Evolutionary conservation across 164 flowering plant genomes (phyloP).

Genomic region (Tetracentron sinense): DNA sequence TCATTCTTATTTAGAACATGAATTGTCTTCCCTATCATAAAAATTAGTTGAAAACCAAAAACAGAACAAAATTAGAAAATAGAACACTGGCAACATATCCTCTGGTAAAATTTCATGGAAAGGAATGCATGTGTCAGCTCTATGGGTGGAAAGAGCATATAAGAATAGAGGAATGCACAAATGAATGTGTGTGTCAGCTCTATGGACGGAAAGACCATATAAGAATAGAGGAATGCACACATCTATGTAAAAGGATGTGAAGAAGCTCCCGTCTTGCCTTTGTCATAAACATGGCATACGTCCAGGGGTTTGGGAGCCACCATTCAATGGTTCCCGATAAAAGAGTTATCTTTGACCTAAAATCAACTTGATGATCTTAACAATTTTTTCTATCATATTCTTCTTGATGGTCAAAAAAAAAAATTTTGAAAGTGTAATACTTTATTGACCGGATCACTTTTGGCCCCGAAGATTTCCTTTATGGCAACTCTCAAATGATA

Average conservation of each 20-base stretch:
- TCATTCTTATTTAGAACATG: slow-evolving; percentile 89
- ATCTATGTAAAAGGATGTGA: neutral
- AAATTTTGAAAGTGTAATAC: neutral
- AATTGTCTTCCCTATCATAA: slow-evolving; percentile 70
- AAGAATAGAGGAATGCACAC: neutral
- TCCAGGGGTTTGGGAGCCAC: neutral
- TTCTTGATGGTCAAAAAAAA: slow-evolving; percentile 3
- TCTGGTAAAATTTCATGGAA: too few relatives aligned
- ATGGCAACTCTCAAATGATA: too few relatives aligned
- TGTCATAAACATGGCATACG: neutral
- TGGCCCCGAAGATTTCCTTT: neutral
- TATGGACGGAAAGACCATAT: neutral
- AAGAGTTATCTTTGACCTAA: neutral
- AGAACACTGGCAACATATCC: too few relatives aligned
- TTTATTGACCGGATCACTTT: too few relatives aligned
- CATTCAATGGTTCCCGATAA: neutral
- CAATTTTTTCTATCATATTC: neutral
- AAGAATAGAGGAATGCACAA: neutral
- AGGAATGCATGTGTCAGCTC: too few relatives aligned
- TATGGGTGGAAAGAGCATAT: too few relatives aligned
- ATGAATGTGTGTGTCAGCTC: neutral
- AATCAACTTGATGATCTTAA: neutral
- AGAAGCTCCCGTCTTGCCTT: neutral
- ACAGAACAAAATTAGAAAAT: neutral
- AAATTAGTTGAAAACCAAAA: neutral